Conservation (phyloP, 371 early-diverging fungal species). For the Actinomucor elegans region DNA sequence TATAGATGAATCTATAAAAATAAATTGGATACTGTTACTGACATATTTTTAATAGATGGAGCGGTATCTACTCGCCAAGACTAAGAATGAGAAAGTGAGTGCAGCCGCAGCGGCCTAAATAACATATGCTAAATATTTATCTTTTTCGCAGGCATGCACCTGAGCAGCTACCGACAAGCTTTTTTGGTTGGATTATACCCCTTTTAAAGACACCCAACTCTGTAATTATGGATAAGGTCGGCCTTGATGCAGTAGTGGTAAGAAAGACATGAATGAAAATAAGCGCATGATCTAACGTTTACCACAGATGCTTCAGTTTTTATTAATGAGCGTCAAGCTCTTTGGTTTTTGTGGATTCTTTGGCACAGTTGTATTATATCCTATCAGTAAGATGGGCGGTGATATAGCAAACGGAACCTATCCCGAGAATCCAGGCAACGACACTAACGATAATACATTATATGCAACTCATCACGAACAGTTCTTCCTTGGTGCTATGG, state of each 20-base stretch:
- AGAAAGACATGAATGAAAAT: background rate
- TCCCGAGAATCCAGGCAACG: conserved; percentile 21
- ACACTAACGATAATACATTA: background rate
- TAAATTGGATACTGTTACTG: background rate
- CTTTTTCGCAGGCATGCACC: conserved; percentile 50
- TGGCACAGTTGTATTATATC: conserved; percentile 46
- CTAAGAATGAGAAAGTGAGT: conserved; percentile 60
- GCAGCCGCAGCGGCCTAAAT: no score
- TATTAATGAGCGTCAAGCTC: conserved; percentile 50
- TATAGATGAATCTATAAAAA: conserved; percentile 17
- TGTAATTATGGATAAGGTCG: conserved; percentile 61
- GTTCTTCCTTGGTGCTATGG: conserved; percentile 2
- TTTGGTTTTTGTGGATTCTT: conserved; percentile 53
- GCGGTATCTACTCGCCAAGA: conserved; percentile 60
- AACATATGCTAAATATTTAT: background rate
- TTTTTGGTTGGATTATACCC: conserved; percentile 67
- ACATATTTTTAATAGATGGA: conserved; percentile 39
- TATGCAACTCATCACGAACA: background rate
- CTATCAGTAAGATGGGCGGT: conserved; percentile 50
- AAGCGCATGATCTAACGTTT: background rate
- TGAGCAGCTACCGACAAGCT: conserved; percentile 44
- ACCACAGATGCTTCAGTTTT: conserved; percentile 51
- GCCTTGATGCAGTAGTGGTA: conserved; percentile 69
- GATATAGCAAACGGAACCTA: conserved; percentile 32
- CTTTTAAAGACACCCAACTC: conserved; percentile 53